Evolutionary conservation across 495 filamentous ascomycete genomes (phyloP).

Genomic region (Annulohypoxylon bovei): DNA sequence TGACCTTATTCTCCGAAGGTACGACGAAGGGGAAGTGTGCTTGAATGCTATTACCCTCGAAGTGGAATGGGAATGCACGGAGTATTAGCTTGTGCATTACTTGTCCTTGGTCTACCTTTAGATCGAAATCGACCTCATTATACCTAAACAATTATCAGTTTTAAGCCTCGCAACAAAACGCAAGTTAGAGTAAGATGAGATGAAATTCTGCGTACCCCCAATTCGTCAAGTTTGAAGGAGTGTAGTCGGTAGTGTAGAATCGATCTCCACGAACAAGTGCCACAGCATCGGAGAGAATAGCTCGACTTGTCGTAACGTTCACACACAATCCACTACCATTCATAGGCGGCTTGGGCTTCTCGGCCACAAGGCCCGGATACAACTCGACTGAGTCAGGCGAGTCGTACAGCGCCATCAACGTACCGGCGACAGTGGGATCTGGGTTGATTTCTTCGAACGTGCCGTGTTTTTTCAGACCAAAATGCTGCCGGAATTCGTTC

Average conservation of each 20-base stretch:
- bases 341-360: conserved; percentile 72
- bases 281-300: conserved; percentile 83
- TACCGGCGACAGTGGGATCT: conserved; percentile 69
- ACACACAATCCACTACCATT: conserved; percentile 74
- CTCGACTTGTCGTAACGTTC: conserved; percentile 74
- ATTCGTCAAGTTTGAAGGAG: conserved; percentile 75
- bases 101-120: conserved; percentile 72
- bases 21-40: conserved; percentile 80
- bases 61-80: conserved; percentile 75
- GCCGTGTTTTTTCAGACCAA: conserved; percentile 70
- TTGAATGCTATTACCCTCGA: conserved; percentile 75
- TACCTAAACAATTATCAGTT: conserved; percentile 73
- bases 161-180: conserved; percentile 63
- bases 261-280: conserved; percentile 80
- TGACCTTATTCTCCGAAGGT: conserved; percentile 72
- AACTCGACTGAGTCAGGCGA: conserved; percentile 68
- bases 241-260: conserved; percentile 78
- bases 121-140: conserved; percentile 66
- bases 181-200: conserved; percentile 63
- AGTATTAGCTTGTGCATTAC: conserved; percentile 77
- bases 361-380: conserved; percentile 68
- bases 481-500: conserved; percentile 83
- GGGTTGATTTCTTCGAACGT: conserved; percentile 81
- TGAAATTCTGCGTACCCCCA: conserved; percentile 63
- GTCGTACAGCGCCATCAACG: conserved; percentile 76